Base-by-base conservation (phyloP, 768 basidiomycete genomes). In the Auricularia auricula-judae region DNA sequence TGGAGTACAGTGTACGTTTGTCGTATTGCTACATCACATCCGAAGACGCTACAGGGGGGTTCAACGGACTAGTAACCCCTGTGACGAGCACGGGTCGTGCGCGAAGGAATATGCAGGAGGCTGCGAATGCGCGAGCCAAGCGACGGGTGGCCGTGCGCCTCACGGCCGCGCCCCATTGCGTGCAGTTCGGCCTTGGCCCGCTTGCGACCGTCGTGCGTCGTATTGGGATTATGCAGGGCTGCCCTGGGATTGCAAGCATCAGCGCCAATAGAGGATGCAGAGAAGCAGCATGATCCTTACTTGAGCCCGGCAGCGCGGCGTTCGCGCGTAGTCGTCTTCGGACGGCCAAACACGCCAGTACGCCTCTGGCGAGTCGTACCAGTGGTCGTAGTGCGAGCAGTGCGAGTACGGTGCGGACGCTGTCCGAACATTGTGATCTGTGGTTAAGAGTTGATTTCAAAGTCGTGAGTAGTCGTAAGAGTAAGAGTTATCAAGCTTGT, bases 201-300 rank as follows among this genome's bases (percentile, higher is more conserved):
- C 68, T 75, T 76, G 12, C 81, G 75, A 3, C 80, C 80, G n/a
- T 70, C 58, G 10, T 69, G 74, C 3, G 79, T 80, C 5, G 81
- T 82, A 61, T 81, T 79, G 2, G 83, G 81, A 67, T 82, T 84
- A n/a, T 78, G 64, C 3, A 82, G 72, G 2, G 82, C 79, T 39
- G 80, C 78, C 72, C 59, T 43, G 63, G 35, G 61, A 59, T 58
- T 64, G 44, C 36, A 14, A 21, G 23, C 29, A 2, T 42, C 65
- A 59, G 29, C 3, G 23, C 56, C 4, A 59, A 34, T 7, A 5
- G 29, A 33, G 56, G 2, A 12, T 14, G 56, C 23, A 59, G 56
- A 59, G 14, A 59, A 21, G 23, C 29, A 29, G 29, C 29, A 29
- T 29, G 3, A 29, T 29, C 29, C 29, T 29, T 23, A 59, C 56